Evolutionary conservation across 2,329 filamentous ascomycete species (phyloP).

Genomic region (Aspergillus amoenus): DNA sequence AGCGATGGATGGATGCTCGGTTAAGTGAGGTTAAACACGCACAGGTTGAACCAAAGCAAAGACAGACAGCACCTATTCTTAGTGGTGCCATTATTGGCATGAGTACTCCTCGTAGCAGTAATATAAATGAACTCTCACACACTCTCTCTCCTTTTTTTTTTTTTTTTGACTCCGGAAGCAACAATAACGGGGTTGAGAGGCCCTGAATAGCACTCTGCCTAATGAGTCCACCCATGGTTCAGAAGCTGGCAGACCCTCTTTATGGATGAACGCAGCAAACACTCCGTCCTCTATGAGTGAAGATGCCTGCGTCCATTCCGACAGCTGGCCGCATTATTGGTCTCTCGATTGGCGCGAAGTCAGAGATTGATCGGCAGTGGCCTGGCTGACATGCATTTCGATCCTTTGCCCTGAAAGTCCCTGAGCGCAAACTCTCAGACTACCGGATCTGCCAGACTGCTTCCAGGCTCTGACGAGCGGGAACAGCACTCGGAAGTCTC

Average conservation of each 20-base stretch:
- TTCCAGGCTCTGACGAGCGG: neutral
- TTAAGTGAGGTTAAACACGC: slow-evolving; percentile 2
- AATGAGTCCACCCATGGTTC: neutral
- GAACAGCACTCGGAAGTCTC: neutral
- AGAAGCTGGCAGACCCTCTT: neutral
- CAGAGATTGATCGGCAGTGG: slow-evolving; percentile 12
- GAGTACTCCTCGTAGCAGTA: neutral
- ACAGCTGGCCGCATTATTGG: slow-evolving; percentile 1
- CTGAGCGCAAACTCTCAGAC: slow-evolving; percentile 6
- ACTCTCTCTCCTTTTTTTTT: no score
- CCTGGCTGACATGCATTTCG: slow-evolving; percentile 15
- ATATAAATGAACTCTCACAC: neutral
- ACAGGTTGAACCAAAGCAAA: neutral
- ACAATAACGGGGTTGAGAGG: neutral
- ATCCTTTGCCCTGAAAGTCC: slow-evolving; percentile 11
- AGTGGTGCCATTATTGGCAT: neutral
- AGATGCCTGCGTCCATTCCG: neutral
- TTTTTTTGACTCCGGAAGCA: neutral
- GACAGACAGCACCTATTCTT: neutral
- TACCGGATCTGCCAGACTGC: neutral
- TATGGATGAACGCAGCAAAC: slow-evolving; percentile 4
- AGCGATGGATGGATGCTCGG: neutral
- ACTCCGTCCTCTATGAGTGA: neutral
- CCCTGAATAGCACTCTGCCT: neutral
- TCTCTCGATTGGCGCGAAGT: slow-evolving; percentile 1